Evolutionary conservation across 768 basidiomycete genomes (phyloP), one percentile per base, ranked within the genome.

Genomic region (Russula dissimulans): DNA sequence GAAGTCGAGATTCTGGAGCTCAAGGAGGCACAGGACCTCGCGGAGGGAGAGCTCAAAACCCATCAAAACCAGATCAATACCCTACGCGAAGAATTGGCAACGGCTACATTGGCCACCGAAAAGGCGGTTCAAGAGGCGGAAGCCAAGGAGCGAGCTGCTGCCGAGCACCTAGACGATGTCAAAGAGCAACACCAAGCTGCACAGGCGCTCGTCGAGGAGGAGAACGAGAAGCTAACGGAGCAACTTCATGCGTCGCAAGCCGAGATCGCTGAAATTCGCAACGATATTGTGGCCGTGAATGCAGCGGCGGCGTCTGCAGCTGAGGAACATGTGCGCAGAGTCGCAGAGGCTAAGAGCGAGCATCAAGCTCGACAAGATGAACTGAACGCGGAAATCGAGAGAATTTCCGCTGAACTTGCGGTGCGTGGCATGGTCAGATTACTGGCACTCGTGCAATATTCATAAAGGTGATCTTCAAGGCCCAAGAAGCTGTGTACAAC

Each of bases 1-100:
- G 91, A 93, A 73, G 74, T 93, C 52, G 89, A 92, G 69, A 78
- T 91, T 44, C 71, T 91, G 59, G 90, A 92, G 72, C 67, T 86
- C 61, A 88, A 79, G 70, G 90, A 93, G 69, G 75, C 75, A 44
- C 81, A 82, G 62, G 90, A 91, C 65, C 71, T 71, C 18, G 74
- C 78, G 6, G 84, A 87, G 66, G 89, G 89, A 57, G 78, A 78
- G 34, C 81, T 78, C 52, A 75, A 73, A 48, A 73, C 74, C 60
- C 70, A 78, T 11, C 67, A 78, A 42, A 70, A 73, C 11, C 79
- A 73, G 48, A 73, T 87, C 34, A 77, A 79, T 61, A 64, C 67
- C 10, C 69, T 86, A 46, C 82, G 88, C 68, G 77, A 74, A 42
- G 78, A 88, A 48, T 69, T 87, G 14, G 69, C 73, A 5, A 74